Base-by-base conservation (phyloP, 768 basidiomycete species). In the Agrocybe praecox region DNA sequence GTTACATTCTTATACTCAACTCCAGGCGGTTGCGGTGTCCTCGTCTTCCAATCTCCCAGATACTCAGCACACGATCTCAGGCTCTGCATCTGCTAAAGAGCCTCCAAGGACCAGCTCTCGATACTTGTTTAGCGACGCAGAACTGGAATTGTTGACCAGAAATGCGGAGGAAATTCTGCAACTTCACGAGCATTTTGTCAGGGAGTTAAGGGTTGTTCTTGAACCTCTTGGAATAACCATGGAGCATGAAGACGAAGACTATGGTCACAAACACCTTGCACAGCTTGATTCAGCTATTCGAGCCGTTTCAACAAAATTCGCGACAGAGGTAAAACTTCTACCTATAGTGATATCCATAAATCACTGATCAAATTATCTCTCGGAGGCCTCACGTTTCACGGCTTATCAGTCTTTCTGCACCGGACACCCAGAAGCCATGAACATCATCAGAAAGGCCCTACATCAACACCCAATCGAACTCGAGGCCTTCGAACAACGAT, bases 371-470 rank as follows among this genome's bases (percentile, higher is more conserved):
- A 29, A 18, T 57, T 11, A 44, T 18, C 21, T 8, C 21, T 8
- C 62, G 8, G n/a, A 96, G 94, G 88, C 87, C 22, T 76, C 86
- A 15, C 74, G 79, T 34, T 96, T 96, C 62, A 79, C 82, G 55
- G 78, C 85, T 1, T 99, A 99, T 74, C 85, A 94, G 68, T 73
- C 80, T 12, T 98, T 94, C 66, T 98, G 96, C 67, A 84, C 92
- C 0, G 88, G 88, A 0, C 96, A 98, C 66, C 82, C 85, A 49
- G 89, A 91, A 62, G 95, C 94, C 0, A 76, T 90, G 54, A 85
- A 90, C 59, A 69, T 93, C 21, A 76, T 96, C 0, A 85, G 89
- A 56, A 82, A 80, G 49, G 79, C 87, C 18, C 82, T 85, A 36
- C 76, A 83, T 33, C 85, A 85, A 52, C 79, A 85, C 59, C 79